Conservation (phyloP, 2,329 filamentous ascomycete species). For the Pestalotiopsis sp. region DNA sequence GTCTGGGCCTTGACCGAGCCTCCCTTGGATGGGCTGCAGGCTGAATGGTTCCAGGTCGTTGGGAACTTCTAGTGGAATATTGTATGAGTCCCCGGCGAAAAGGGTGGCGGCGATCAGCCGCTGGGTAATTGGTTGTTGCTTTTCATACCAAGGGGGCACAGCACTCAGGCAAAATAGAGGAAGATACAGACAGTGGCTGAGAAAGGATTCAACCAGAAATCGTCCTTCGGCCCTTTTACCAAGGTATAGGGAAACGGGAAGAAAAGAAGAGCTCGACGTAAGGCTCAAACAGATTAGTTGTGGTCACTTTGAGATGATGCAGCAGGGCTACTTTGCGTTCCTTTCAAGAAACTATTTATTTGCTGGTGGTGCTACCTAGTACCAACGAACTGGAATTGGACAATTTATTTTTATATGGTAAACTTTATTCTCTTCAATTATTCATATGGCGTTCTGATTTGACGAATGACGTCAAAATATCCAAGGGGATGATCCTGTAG, state of each 20-base stretch:
- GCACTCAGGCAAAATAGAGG: background rate
- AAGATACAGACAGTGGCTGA: background rate
- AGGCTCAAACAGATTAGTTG: too few relatives aligned
- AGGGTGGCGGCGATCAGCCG: background rate
- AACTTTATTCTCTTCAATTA: too few relatives aligned
- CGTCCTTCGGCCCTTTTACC: background rate
- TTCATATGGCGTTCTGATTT: too few relatives aligned
- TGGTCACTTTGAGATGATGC: too few relatives aligned
- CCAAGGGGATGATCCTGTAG: too few relatives aligned
- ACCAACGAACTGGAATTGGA: too few relatives aligned
- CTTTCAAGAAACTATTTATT: too few relatives aligned
- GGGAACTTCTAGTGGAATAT: background rate
- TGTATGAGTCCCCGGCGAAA: background rate
- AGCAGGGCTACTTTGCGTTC: too few relatives aligned
- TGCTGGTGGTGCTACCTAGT: too few relatives aligned
- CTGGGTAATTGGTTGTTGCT: background rate
- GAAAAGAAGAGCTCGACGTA: too few relatives aligned
- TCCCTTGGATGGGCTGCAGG: background rate
- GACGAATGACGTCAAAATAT: too few relatives aligned
- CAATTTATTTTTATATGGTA: too few relatives aligned
- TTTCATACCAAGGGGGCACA: background rate
- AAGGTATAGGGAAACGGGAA: background rate
- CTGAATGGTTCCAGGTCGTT: background rate
- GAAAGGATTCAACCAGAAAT: background rate
- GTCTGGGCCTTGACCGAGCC: background rate